Conservation (phyloP, 2,329 filamentous ascomycete species). For the Aureobasidium mangrovei region DNA sequence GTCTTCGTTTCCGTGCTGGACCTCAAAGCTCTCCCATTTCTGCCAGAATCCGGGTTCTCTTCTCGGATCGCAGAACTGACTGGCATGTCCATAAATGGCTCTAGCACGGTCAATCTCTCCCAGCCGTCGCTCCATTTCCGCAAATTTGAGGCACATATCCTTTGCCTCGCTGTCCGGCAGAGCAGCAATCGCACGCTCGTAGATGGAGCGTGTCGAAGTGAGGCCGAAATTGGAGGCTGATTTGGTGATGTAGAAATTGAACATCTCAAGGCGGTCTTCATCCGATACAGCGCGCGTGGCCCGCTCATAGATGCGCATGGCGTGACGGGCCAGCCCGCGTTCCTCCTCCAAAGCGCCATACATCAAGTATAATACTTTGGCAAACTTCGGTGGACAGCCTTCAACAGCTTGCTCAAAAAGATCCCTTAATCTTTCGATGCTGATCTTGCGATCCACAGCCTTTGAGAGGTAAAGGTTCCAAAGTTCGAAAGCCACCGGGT, state of each 20-base stretch:
- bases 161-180: conserved; percentile 87
- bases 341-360: conserved; percentile 97
- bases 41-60: conserved; percentile 87
- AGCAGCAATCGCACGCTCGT: conserved; percentile 90
- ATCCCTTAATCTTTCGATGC: conserved; percentile 86
- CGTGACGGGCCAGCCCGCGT: conserved; percentile 83
- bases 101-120: conserved; percentile 91
- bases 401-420: conserved; percentile 96
- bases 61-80: conserved; percentile 92
- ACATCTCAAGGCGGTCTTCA: conserved; percentile 93
- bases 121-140: conserved; percentile 85
- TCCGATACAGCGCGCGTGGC: conserved; percentile 91
- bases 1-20: conserved; percentile 96
- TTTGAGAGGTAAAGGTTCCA: conserved; percentile 99
- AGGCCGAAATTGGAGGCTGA: conserved; percentile 96
- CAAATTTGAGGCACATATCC: conserved; percentile 98
- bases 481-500: conserved; percentile 93
- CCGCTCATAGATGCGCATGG: conserved; percentile 98
- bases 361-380: conserved; percentile 94
- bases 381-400: conserved; percentile 89
- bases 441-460: conserved; percentile 90
- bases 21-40: conserved; percentile 96
- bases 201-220: conserved; percentile 88
- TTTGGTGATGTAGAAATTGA: conserved; percentile 99
- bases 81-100: conserved; percentile 92